Evolutionary conservation across 441 rosid species (phyloP), one percentile per base, ranked within the genome.

Genomic region (Pelargonium exstipulatum): DNA sequence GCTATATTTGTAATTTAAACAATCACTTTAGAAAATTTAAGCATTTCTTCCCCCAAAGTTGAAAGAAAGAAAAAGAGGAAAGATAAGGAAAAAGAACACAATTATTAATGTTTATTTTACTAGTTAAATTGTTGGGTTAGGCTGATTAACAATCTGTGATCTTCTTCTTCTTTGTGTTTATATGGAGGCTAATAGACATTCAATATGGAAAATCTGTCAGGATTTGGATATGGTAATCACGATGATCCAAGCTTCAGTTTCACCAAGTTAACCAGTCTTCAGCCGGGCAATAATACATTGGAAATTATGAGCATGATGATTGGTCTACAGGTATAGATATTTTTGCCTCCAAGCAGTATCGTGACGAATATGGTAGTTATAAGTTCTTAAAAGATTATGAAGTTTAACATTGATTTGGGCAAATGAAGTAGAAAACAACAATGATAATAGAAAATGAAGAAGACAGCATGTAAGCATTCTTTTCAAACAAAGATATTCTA

Each of bases 181-280:
- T 68, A 60, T 13, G 51, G 68, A 63, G 74, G 63, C 3, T 69
- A 40, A 20, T 62, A 14, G 26, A 58, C 24, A 14, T 67, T 13
- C 17, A 65, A 5, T 29, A 12, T 53, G 58, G 69, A 18, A 68
- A 66, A 58, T 61, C 24, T 29, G 66, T 49, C 83, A 88, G 93
- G 81, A 58, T 84, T 86, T 55, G 87, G 82, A 62, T 88, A 70
- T 62, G 93, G 90, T 0, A 78, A 65, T 45, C 68, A 65, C 2
- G 71, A 68, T 37, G 62, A 29, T 68, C 49, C 71, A n/a, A 68
- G 65, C 65, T 68, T 68, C 65, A 53, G 13, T 37, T 32, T 55
- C 35, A 68, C 17, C 51, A 42, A 40, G 26, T 37, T 7, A 37
- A 58, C 35, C 43, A 71, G 67, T 71, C 69, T 71, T 65, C 18